Conservation (phyloP, 2,329 filamentous ascomycete species). For the Colletotrichum graminicola region DNA sequence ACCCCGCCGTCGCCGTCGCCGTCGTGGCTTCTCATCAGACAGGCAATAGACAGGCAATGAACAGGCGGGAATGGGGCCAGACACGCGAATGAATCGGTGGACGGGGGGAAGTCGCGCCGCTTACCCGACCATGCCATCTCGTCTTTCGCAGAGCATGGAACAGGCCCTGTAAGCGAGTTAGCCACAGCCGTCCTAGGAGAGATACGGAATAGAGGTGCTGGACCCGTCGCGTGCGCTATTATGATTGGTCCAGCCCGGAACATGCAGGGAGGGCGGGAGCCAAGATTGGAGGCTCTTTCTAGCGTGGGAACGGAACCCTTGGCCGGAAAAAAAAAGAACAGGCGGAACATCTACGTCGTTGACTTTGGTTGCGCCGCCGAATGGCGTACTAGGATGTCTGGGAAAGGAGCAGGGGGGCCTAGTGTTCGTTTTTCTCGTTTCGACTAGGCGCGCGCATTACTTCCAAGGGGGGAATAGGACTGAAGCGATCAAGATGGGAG, state of each 20-base stretch:
- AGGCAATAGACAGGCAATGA: too few relatives aligned
- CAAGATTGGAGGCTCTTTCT: constrained; percentile 40
- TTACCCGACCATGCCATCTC: background rate
- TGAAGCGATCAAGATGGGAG: background rate
- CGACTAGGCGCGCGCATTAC: constrained; percentile 1
- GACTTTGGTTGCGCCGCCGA: background rate
- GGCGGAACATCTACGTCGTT: constrained; percentile 1
- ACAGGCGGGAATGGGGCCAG: background rate
- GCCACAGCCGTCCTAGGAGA: background rate
- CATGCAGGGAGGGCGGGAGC: constrained; percentile 29
- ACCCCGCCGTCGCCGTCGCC: background rate
- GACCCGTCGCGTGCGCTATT: background rate
- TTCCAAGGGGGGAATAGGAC: background rate
- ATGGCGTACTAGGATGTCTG: background rate
- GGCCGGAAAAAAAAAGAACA: background rate
- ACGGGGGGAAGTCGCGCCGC: background rate
- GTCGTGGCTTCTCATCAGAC: background rate
- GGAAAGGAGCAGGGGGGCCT: background rate
- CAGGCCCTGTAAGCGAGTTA: background rate
- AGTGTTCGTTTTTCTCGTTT: background rate
- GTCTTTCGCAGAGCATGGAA: background rate
- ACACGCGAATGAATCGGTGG: background rate
- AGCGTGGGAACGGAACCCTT: background rate
- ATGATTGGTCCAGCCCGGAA: background rate
- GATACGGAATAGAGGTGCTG: background rate